Evolutionary conservation across 2,329 filamentous ascomycete species (phyloP), one percentile per base, ranked within the genome.

Genomic region (Orbilia oligospora): DNA sequence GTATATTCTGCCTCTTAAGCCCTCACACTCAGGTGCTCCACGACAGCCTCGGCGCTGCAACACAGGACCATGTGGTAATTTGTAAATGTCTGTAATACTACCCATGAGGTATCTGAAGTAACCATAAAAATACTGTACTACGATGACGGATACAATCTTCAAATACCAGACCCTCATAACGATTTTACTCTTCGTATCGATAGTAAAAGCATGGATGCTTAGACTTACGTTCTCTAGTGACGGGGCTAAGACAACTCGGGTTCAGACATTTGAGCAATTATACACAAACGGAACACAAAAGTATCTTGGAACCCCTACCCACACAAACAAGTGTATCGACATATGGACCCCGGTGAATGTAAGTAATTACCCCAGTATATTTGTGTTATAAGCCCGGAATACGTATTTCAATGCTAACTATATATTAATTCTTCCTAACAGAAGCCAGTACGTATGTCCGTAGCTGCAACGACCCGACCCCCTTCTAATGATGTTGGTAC

Each of bases 341-440:
- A 24, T 48, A 44, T 77, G 73, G 73, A 65, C 73, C 0, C 30
- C 55, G n/a, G 41, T 56, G 9, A 78, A 78, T 51, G 75, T 78
- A 27, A 72, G 75, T 69, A 10, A 41, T 41, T 16, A 14, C 5
- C 5, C 27, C 5, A 22, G 6, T 48, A 18, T n/a, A n/a, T n/a
- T n/a, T n/a, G n/a, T n/a, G n/a, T 20, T 46, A 38, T 5, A 38
- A 61, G 16, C 18, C 38, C 16, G 20, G 12, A 20, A 4, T 41
- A 18, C 0, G 6, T 36, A 4, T 12, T 12, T 44, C 9, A 5
- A 6, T 30, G 20, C 44, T 65, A 51, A 65, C n/a, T n/a, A n/a
- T n/a, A n/a, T 18, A 12, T 27, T 22, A n/a, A n/a, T 33, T 27
- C 16, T 1, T 27, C 8, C 2, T 16, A 41, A 24, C 18, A 71